Conservation (phyloP, 805 yeast species). For the Kodamaea sagamina region DNA sequence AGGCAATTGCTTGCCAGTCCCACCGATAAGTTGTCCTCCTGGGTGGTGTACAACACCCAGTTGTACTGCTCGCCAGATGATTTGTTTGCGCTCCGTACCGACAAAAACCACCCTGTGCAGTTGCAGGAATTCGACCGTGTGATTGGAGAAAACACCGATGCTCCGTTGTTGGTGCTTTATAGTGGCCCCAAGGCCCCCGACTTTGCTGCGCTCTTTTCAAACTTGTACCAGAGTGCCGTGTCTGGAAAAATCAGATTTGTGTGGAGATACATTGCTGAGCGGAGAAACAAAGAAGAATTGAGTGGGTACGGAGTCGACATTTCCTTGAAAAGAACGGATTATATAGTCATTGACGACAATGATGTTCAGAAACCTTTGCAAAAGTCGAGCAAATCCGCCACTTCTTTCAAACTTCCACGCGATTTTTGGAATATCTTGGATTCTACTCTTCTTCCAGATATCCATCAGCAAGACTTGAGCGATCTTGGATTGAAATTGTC, state of each 20-base stretch:
- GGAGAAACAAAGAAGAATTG: constrained; percentile 20
- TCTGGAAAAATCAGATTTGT: constrained; percentile 70
- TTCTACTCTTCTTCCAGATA: constrained; percentile 26
- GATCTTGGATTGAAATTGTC: constrained; percentile 44
- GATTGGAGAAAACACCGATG: constrained; percentile 49
- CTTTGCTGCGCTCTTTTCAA: constrained; percentile 58
- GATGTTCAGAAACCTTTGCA: constrained; percentile 28
- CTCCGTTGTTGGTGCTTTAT: constrained; percentile 64
- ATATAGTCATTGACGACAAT: constrained; percentile 64
- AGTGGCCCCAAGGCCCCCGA: constrained; percentile 57
- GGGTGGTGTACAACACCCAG: constrained; percentile 54
- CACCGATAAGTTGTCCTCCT: constrained; percentile 33
- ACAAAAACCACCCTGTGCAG: constrained; percentile 27
- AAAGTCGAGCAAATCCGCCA: constrained; percentile 20
- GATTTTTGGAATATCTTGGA: constrained; percentile 20
- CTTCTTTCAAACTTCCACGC: constrained; percentile 17
- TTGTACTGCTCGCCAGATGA: constrained; percentile 69
- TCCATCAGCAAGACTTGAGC: constrained; percentile 27
- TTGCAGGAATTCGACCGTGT: constrained; percentile 59
- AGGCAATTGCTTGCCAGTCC: constrained; percentile 22
- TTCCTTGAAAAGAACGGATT: constrained; percentile 65
- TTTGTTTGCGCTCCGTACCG: constrained; percentile 74
- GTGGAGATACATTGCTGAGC: constrained; percentile 59
- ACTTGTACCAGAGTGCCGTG: constrained; percentile 59
- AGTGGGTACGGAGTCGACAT: constrained; percentile 70